Percentiles rank a stretch among this genome's conserved stretches.
phyloP scores from a whole-genome alignment of 306 rosid species.

The Prunus campanulata region DNA sequence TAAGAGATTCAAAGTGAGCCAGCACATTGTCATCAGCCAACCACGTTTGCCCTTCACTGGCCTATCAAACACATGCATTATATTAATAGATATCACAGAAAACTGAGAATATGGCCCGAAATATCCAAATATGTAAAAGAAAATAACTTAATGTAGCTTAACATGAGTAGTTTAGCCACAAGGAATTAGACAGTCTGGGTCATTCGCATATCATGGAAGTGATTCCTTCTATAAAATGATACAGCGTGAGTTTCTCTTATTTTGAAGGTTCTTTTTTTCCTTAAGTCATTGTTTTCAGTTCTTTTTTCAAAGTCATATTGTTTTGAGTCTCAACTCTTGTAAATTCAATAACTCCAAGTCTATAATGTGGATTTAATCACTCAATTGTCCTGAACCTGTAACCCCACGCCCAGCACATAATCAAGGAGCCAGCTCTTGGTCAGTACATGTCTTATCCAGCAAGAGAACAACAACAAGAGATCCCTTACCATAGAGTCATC shows the following conservation, averaged over 20 bases:
- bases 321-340: neutral
- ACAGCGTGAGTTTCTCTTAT: neutral
- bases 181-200: neutral
- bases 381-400: neutral
- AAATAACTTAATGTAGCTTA: neutral
- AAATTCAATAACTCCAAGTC: neutral
- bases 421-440: neutral
- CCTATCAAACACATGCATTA: slow-evolving; percentile 41
- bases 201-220: slow-evolving; percentile 10
- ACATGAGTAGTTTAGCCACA: neutral
- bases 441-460: slow-evolving; percentile 8
- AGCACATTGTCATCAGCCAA: slow-evolving; percentile 64
- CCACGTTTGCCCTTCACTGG: slow-evolving; percentile 63
- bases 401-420: neutral
- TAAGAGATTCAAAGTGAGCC: slow-evolving; percentile 84
- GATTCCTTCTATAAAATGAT: slow-evolving; percentile 1
- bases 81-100: neutral
- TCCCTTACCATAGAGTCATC: slow-evolving; percentile 64
- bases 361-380: neutral
- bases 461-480: slow-evolving; percentile 1
- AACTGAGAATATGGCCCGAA: neutral
- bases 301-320: neutral
- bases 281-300: neutral
- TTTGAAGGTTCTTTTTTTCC: neutral
- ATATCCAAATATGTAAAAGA: neutral